Evolutionary conservation across 225 moss, liverwort and hornwort genomes (phyloP).

Genomic region (Marchantia paleacea): DNA sequence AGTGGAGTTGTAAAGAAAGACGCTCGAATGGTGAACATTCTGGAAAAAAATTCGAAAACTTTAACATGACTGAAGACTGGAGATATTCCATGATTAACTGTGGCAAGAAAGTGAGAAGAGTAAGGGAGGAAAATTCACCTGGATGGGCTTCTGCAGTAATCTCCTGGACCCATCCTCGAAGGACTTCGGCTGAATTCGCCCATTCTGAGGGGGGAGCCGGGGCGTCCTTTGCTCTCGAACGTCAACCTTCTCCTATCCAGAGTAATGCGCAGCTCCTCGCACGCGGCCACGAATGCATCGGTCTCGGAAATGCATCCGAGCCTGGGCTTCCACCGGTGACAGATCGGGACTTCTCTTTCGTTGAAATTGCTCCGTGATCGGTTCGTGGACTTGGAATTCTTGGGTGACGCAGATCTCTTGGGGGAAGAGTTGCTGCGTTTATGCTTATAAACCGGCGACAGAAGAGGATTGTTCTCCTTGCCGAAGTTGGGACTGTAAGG

Average conservation of each 20-base stretch:
- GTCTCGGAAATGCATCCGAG: conserved; percentile 48
- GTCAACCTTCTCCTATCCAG: conserved; percentile 39
- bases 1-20: too few species aligned
- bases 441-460: conserved; percentile 33
- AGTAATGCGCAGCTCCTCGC: conserved; percentile 32
- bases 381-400: conserved; percentile 4
- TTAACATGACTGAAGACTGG: too few species aligned
- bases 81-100: too few species aligned
- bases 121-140: conserved; percentile 13
- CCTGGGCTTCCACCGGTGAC: conserved; percentile 37
- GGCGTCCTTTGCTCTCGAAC: conserved; percentile 29
- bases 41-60: too few species aligned
- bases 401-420: conserved; percentile 1
- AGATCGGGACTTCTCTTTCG: background rate
- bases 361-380: background rate
- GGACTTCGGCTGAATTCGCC: background rate
- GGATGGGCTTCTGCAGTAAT: conserved; percentile 11
- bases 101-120: background rate
- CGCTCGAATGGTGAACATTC: too few species aligned
- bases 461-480: conserved; percentile 30
- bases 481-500: conserved; percentile 17
- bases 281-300: conserved; percentile 23
- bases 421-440: conserved; percentile 14
- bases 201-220: conserved; percentile 8
- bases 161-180: conserved; percentile 1